Conservation (phyloP, 768 basidiomycete genomes). For the Mycena amicta region DNA sequence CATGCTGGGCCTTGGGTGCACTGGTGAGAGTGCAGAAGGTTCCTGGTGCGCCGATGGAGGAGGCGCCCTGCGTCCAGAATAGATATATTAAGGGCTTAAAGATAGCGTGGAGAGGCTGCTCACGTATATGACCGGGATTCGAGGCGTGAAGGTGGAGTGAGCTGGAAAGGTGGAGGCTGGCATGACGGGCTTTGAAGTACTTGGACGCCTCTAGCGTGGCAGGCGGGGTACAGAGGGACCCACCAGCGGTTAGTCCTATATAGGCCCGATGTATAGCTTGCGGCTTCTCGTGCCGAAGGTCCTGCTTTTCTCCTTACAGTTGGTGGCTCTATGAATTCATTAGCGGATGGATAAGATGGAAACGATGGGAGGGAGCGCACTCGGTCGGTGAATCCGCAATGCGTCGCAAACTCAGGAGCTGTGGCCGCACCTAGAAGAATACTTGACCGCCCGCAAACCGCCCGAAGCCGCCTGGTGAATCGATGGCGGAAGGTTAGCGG, state of each 20-base stretch:
- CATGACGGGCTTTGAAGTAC: background rate
- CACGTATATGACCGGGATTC: slow-evolving; percentile 41
- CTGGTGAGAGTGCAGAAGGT: slow-evolving; percentile 43
- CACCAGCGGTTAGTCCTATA: background rate
- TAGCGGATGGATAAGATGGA: background rate
- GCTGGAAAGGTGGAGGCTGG: background rate
- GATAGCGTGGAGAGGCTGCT: slow-evolving; percentile 3
- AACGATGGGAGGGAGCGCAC: background rate
- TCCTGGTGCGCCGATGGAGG: slow-evolving; percentile 43
- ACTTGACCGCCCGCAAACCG: background rate
- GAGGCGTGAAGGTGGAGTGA: slow-evolving; percentile 20
- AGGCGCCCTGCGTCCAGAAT: slow-evolving; percentile 39
- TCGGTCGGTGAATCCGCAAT: background rate
- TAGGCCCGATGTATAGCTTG: background rate
- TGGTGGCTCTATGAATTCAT: background rate
- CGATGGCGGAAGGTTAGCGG: background rate
- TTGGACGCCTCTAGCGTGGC: background rate
- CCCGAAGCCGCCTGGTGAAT: background rate
- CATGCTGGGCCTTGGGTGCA: slow-evolving; percentile 38
- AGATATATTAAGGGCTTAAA: background rate
- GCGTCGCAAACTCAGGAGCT: background rate
- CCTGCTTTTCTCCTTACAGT: background rate
- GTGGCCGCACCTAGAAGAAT: background rate
- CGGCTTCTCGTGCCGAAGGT: background rate
- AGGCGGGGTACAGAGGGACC: background rate